Conservation (phyloP, 129 eudicot genomes). For the Centaurea solstitialis region DNA sequence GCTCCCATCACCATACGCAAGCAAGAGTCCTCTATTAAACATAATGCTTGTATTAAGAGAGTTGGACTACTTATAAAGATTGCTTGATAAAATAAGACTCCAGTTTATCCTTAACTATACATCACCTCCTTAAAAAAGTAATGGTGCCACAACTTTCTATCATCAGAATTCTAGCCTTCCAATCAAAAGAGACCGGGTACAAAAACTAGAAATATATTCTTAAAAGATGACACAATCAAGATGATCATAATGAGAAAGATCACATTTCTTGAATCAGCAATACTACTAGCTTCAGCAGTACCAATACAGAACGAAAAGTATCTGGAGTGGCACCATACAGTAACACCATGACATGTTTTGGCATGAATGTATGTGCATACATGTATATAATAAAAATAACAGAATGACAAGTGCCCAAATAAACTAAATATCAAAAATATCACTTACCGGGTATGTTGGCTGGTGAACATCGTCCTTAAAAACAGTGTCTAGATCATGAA, state of each 20-base stretch:
- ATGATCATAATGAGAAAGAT: background rate
- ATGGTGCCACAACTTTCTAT: background rate
- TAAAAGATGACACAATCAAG: background rate
- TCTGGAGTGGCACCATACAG: background rate
- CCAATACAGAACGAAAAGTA: background rate
- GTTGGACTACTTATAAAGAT: background rate
- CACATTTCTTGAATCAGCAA: background rate
- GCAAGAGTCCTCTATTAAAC: background rate
- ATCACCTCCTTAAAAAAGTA: background rate
- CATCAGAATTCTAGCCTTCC: background rate
- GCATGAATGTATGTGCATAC: background rate
- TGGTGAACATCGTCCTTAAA: constrained; percentile 83
- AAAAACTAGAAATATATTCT: background rate
- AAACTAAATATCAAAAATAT: background rate
- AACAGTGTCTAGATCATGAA: constrained; percentile 72
- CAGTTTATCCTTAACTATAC: background rate
- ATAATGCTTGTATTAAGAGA: background rate
- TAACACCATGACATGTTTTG: background rate
- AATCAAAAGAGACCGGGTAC: background rate
- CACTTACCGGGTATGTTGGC: constrained; percentile 73
- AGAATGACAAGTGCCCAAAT: background rate
- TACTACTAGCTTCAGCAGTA: background rate
- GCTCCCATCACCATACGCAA: background rate
- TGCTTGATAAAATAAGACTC: background rate
- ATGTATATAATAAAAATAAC: background rate